phyloP scores from a whole-genome alignment of 2,329 filamentous ascomycete species.

The Sporothrix humicola region DNA sequence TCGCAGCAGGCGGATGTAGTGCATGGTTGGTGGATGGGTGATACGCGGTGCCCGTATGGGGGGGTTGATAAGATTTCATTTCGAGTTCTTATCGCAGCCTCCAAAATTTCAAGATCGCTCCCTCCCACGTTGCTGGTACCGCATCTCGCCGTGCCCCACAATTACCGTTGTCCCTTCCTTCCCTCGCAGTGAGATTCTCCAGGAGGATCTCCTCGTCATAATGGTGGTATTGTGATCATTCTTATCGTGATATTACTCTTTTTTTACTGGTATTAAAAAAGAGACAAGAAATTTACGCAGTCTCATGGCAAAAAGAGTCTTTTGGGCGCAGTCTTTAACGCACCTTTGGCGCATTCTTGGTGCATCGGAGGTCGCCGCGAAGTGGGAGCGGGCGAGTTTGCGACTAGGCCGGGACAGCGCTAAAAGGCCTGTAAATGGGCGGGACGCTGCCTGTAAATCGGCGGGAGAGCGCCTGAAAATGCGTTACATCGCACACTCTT shows the following conservation, averaged over 20 bases:
- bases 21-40: conserved; percentile 50
- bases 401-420: not conserved
- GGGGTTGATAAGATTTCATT: not conserved
- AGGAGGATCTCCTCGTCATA: not conserved
- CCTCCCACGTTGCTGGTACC: conserved; percentile 17
- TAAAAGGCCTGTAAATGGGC: not conserved
- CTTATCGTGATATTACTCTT: too few relatives aligned
- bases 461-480: not conserved
- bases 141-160: conserved; percentile 22
- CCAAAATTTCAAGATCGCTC: conserved; percentile 3
- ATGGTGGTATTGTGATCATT: not conserved
- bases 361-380: conserved; percentile 30
- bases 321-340: not conserved
- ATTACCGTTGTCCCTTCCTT: not conserved
- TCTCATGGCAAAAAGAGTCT: not conserved
- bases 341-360: not conserved
- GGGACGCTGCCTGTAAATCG: too few relatives aligned
- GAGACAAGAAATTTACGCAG: too few relatives aligned
- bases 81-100: not conserved
- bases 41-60: not conserved
- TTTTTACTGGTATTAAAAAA: too few relatives aligned
- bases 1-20: conserved; percentile 62
- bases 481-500: not conserved
- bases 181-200: not conserved
- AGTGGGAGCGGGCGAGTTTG: not conserved